Evolutionary conservation across 2,329 filamentous ascomycete species (phyloP).

Genomic region (Colletotrichum cuscutae): DNA sequence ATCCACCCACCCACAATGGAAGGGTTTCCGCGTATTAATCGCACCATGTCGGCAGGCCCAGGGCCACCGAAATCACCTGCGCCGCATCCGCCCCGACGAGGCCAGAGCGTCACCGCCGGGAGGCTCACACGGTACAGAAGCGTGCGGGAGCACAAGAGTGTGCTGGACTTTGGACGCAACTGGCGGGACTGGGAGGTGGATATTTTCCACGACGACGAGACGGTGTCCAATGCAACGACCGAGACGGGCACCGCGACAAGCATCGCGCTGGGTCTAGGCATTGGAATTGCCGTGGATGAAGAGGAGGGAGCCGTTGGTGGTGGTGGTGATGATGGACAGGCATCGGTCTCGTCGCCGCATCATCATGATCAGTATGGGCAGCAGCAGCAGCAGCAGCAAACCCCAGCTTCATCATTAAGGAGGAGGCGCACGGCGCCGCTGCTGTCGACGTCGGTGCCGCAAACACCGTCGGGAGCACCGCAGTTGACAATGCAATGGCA

Average conservation of each 20-base stretch:
- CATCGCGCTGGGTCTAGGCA: constrained; percentile 17
- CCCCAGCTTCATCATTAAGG: constrained; percentile 14
- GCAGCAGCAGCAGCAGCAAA: constrained; percentile 15
- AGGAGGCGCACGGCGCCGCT: constrained; percentile 26
- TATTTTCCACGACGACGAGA: constrained; percentile 31
- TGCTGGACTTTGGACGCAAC: constrained; percentile 31
- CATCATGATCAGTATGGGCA: neutral
- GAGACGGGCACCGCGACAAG: constrained; percentile 32
- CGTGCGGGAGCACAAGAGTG: constrained; percentile 29
- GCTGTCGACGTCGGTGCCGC: constrained; percentile 3
- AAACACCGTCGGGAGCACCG: constrained; percentile 20
- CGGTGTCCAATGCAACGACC: constrained; percentile 33
- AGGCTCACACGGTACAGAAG: constrained; percentile 27
- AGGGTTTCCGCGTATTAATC: constrained; percentile 21
- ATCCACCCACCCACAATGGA: constrained; percentile 12
- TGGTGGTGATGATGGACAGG: neutral
- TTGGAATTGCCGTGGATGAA: constrained; percentile 30
- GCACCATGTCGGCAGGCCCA: constrained; percentile 33
- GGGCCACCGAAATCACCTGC: constrained; percentile 31
- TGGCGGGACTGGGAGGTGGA: constrained; percentile 34
- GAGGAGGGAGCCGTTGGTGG: neutral
- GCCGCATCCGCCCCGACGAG: constrained; percentile 31
- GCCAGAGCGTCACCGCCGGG: constrained; percentile 26
- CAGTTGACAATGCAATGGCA: constrained; percentile 19
- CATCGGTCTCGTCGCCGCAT: neutral